Evolutionary conservation across 805 yeast species (phyloP).

Genomic region (Saccharomycopsis sp.): DNA sequence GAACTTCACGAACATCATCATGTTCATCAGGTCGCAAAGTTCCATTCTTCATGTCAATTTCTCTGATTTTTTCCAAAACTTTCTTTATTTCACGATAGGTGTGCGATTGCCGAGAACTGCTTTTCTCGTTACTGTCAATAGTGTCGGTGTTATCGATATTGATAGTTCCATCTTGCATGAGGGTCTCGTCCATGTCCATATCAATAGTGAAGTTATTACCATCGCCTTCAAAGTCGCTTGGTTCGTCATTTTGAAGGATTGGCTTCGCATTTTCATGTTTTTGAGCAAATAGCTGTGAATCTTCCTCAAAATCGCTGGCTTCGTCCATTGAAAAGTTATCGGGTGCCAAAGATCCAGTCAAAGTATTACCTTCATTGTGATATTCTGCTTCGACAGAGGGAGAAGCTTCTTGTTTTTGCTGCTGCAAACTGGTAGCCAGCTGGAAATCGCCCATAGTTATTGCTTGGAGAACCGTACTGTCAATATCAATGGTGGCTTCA

Average conservation of each 20-base stretch:
- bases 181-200: not conserved
- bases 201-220: not conserved
- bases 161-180: not conserved
- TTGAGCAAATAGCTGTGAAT: not conserved
- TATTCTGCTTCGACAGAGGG: no score
- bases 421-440: not conserved
- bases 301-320: not conserved
- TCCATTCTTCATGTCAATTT: not conserved
- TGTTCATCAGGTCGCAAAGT: not conserved
- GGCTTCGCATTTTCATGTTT: not conserved
- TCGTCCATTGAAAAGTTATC: not conserved
- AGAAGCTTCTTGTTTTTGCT: not conserved
- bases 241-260: no score
- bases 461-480: not conserved
- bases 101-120: not conserved
- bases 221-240: not conserved
- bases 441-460: not conserved
- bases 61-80: not conserved
- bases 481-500: constrained; percentile 1
- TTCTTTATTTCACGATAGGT: not conserved
- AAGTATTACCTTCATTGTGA: not conserved
- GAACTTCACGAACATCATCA: not conserved
- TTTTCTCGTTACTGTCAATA: not conserved
- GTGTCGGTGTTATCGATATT: not conserved
- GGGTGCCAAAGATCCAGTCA: not conserved